phyloP scores from a whole-genome alignment of 371 early-diverging fungal species.

The Chytridium lagenaria region DNA sequence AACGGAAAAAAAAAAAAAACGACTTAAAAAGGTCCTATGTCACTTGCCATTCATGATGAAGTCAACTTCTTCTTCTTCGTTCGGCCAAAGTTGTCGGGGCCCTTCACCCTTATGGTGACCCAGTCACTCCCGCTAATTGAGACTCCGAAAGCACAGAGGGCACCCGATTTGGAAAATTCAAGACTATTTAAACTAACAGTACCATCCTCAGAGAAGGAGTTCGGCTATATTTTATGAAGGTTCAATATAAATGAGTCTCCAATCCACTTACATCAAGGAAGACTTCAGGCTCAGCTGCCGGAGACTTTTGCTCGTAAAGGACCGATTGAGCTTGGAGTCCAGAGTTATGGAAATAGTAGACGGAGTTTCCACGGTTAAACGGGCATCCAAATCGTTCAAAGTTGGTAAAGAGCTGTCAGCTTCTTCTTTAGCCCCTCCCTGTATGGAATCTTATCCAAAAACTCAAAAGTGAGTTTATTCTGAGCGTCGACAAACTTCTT shows the following conservation, averaged over 20 bases:
- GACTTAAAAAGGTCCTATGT: background rate
- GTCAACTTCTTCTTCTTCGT: constrained; percentile 32
- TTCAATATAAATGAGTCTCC: constrained; percentile 15
- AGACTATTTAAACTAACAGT: constrained; percentile 47
- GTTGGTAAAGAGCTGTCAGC: constrained; percentile 47
- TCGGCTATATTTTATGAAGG: constrained; percentile 43
- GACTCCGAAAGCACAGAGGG: constrained; percentile 52
- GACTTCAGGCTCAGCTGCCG: constrained; percentile 33
- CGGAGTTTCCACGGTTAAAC: constrained; percentile 59
- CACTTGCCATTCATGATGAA: constrained; percentile 46
- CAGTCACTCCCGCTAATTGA: constrained; percentile 62
- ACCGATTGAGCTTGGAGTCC: constrained; percentile 70
- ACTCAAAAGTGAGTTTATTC: constrained; percentile 32
- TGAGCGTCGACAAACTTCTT: constrained; percentile 49
- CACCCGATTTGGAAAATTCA: constrained; percentile 62
- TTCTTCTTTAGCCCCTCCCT: constrained; percentile 33
- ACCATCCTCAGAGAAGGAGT: constrained; percentile 63
- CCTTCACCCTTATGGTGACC: constrained; percentile 61
- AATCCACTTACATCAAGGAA: constrained; percentile 52
- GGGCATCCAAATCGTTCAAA: constrained; percentile 56
- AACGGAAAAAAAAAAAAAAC: too few relatives aligned
- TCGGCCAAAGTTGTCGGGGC: constrained; percentile 38
- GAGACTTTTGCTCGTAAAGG: constrained; percentile 40
- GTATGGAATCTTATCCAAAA: constrained; percentile 24
- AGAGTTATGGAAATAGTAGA: constrained; percentile 69